Percentiles rank a stretch among this genome's conserved stretches.
phyloP scores from a whole-genome alignment of 345 rosid genomes.

The Fremontodendron californicum region DNA sequence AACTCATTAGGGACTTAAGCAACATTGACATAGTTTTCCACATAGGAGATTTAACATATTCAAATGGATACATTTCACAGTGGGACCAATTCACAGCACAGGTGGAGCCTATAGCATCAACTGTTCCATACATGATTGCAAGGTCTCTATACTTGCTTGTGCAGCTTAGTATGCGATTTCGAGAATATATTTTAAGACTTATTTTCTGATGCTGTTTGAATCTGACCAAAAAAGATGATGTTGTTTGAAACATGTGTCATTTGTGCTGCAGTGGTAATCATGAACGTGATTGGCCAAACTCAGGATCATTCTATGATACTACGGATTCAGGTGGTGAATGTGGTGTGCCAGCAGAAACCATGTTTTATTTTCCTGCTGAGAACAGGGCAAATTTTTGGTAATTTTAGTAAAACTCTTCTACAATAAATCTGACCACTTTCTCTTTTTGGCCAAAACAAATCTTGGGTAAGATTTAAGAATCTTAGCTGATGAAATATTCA shows the following conservation, averaged over 20 bases:
- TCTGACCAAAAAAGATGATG: not conserved
- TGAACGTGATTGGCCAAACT: constrained; percentile 72
- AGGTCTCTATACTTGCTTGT: constrained; percentile 37
- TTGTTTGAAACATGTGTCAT: not conserved
- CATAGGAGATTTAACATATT: constrained; percentile 64
- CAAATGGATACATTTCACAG: constrained; percentile 76
- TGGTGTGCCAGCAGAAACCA: constrained; percentile 51
- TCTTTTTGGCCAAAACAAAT: not conserved
- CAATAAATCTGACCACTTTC: not conserved
- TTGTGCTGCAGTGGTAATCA: constrained; percentile 58
- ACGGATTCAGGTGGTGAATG: constrained; percentile 57
- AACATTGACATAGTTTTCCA: constrained; percentile 69
- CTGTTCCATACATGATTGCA: constrained; percentile 67
- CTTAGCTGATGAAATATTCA: not conserved
- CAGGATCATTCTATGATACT: constrained; percentile 56
- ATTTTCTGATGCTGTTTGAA: not conserved
- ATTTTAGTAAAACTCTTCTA: not conserved
- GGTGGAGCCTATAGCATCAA: constrained; percentile 68
- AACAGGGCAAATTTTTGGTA: constrained; percentile 70
- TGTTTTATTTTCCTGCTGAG: constrained; percentile 52
- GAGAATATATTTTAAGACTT: not conserved
- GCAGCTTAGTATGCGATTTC: not conserved
- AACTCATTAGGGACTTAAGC: constrained; percentile 54
- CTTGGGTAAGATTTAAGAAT: not conserved
- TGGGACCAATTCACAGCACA: constrained; percentile 93